phyloP scores from a whole-genome alignment of 2,329 filamentous ascomycete species.

The Fusarium sp. region DNA sequence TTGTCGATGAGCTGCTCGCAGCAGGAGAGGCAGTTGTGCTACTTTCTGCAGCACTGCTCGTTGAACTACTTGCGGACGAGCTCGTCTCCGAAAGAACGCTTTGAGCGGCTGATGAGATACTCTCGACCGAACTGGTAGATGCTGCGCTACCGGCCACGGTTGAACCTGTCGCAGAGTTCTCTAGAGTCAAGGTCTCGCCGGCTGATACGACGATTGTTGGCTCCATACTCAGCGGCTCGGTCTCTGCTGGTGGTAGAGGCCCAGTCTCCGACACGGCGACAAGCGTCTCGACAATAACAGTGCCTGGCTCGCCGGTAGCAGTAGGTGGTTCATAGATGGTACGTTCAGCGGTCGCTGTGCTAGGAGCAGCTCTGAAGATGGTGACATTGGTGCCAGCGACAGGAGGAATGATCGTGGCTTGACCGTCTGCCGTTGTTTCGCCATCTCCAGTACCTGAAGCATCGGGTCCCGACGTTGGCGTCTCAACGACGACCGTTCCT shows the following conservation, averaged over 20 bases:
- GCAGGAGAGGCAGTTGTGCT: not conserved
- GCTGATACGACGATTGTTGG: not conserved
- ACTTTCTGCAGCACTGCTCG: not conserved
- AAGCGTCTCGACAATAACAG: conserved; percentile 18
- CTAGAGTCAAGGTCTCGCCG: not conserved
- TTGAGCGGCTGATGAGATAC: not conserved
- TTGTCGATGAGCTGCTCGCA: too few species aligned
- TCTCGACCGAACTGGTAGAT: not conserved
- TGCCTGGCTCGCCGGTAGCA: conserved; percentile 12
- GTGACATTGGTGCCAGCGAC: conserved; percentile 8
- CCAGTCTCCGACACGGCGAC: not conserved
- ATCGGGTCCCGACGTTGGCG: not conserved
- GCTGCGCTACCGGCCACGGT: not conserved
- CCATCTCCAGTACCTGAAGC: not conserved
- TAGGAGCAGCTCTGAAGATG: conserved; percentile 3
- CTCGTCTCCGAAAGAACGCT: not conserved
- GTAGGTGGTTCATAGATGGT: conserved; percentile 18
- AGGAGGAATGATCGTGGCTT: not conserved
- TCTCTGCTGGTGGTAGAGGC: not conserved
- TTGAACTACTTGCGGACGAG: not conserved
- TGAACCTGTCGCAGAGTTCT: not conserved
- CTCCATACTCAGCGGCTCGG: not conserved
- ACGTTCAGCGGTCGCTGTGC: conserved; percentile 5
- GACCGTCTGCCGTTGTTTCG: not conserved
- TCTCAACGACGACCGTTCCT: conserved; percentile 24